Evolutionary conservation across 768 basidiomycete genomes (phyloP).

Genomic region (Cantharellus anzutake): DNA sequence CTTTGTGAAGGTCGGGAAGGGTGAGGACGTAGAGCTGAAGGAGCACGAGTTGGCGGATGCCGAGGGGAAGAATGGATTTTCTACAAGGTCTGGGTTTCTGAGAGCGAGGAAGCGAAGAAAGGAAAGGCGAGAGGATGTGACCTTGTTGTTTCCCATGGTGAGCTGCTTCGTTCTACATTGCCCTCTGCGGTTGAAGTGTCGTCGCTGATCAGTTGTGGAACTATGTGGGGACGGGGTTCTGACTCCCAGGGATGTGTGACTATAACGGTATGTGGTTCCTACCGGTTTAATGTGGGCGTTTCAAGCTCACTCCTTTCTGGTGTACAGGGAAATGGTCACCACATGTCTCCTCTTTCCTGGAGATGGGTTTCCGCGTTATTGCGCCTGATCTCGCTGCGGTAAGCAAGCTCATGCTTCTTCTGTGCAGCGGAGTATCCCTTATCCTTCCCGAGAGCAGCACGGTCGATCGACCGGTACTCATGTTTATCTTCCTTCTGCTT

Average conservation of each 20-base stretch:
- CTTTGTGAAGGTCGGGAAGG: background rate
- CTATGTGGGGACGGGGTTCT: too few relatives aligned
- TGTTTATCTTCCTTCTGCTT: conserved; percentile 15
- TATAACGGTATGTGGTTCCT: background rate
- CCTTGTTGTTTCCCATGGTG: conserved; percentile 20
- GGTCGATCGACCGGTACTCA: conserved; percentile 14
- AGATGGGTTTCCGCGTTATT: conserved; percentile 20
- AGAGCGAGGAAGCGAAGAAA: conserved; percentile 7
- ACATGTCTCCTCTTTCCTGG: conserved; percentile 16
- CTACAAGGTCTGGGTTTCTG: conserved; percentile 19
- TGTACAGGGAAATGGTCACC: conserved; percentile 16
- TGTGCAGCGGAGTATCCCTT: background rate
- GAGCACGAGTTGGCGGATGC: conserved; percentile 15
- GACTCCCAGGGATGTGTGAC: conserved; percentile 5
- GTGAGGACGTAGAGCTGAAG: conserved; percentile 16
- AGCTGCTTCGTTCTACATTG: conserved; percentile 4
- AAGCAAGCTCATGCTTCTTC: conserved; percentile 6
- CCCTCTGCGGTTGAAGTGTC: background rate
- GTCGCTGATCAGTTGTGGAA: background rate
- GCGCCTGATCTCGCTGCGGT: conserved; percentile 21
- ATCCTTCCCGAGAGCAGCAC: conserved; percentile 1
- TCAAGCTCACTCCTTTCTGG: too few relatives aligned
- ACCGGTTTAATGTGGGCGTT: too few relatives aligned
- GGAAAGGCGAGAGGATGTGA: conserved; percentile 15
- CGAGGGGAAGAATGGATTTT: conserved; percentile 17